Base-by-base conservation (phyloP, 331 rosid species). In the Quercus tomentella region DNA sequence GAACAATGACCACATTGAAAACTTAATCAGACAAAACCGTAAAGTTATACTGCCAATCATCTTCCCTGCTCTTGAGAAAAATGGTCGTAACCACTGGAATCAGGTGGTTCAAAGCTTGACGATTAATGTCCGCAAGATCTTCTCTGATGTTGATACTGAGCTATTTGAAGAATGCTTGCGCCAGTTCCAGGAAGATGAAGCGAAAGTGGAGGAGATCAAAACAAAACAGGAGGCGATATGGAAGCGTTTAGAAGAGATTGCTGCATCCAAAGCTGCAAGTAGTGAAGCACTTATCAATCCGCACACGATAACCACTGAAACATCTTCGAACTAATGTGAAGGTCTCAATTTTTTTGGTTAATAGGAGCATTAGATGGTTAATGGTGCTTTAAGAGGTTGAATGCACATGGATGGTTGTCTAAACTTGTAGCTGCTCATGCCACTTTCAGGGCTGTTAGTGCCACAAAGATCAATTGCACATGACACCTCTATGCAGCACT, bases 51-150 rank as follows among this genome's bases (percentile, higher is more conserved):
- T 87, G 55, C 90, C 90, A 67, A 76, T 87, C 73, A 82, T 87
- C 79, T 84, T 87, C 65, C 90, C 88, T 1, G 86, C 90, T 11
- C 67, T 87, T 76, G 88, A 87, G 81, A 84, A 68, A 71, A 82
- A 79, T 76, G 76, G 84, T 17, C 61, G 66, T 23, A 72, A 67
- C 72, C 90, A 87, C 73, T 87, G 90, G 90, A 87, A 87, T 81
- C 90, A 77, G 52, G 79, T 76, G n/a, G 90, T 85, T 15, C 88
- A 78, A 56, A 84, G 76, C 75, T 77, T 87, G 86, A 82, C 83
- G 0, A 69, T 82, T 7, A 87, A 87, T 16, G 77, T 87, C 66
- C 82, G 75, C 37, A 84, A 79, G 81, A 73, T 82, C 62, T 76
- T 79, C 77, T 76, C 84, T 9, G 90, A 84, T 6, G 75, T 51